Evolutionary conservation across 805 yeast genomes (phyloP).

Genomic region (Metschnikowia chrysomelidarum): DNA sequence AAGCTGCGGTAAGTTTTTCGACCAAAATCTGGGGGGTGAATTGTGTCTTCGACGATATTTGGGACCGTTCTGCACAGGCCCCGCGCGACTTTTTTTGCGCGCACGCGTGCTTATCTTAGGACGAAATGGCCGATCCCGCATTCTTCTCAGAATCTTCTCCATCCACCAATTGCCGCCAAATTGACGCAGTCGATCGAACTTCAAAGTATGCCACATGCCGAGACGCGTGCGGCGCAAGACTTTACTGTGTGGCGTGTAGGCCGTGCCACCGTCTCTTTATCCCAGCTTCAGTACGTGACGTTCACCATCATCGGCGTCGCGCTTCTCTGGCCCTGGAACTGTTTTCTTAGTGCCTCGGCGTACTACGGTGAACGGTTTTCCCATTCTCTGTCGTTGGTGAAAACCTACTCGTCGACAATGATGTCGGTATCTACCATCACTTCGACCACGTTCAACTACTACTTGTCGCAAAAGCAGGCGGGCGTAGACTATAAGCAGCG

Average conservation of each 20-base stretch:
- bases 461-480: constrained; percentile 63
- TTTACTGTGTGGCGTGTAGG: constrained; percentile 20
- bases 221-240: constrained; percentile 15
- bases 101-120: too few relatives aligned
- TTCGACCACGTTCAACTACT: constrained; percentile 56
- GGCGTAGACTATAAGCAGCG: constrained; percentile 57
- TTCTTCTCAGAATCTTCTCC: too few relatives aligned
- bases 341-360: constrained; percentile 80
- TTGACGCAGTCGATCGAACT: constrained; percentile 10
- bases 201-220: constrained; percentile 9
- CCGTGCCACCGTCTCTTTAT: constrained; percentile 18
- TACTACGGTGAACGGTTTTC: constrained; percentile 67
- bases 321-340: constrained; percentile 92
- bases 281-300: constrained; percentile 49
- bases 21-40: too few relatives aligned
- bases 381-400: constrained; percentile 48
- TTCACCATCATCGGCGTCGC: constrained; percentile 74
- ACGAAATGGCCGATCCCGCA: too few relatives aligned
- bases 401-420: constrained; percentile 74
- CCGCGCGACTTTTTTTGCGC: too few relatives aligned
- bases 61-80: too few relatives aligned
- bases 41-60: too few relatives aligned
- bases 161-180: too few relatives aligned
- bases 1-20: too few relatives aligned
- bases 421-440: constrained; percentile 81